Evolutionary conservation across 1,139 yeast genomes (phyloP), one percentile per base, ranked within the genome.

Genomic region (Hansenula lynferdii): DNA sequence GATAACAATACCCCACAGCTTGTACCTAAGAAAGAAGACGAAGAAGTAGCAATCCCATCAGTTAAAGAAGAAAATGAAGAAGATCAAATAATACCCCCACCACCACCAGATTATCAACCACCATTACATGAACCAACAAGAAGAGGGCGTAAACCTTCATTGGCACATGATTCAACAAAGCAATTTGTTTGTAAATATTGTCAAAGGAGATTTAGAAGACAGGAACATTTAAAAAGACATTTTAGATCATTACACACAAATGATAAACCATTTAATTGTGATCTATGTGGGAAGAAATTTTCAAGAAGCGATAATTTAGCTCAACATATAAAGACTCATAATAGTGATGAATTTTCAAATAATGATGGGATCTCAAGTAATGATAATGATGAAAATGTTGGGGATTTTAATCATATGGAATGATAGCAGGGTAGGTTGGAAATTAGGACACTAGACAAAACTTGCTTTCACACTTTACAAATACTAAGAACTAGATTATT

Each of bases 141-240:
- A 15, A 51, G 69, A 26, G 70, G 70, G 14, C 50, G 70, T 22
- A 65, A 65, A 45, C 69, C 69, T 2, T 59, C 67, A 9, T 45
- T 62, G 30, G 60, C 60, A 27, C 56, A 43, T 34, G 67, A 64
- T 40, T 58, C 62, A 9, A 42, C 62, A 2, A 63, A 63, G 44
- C 62, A 58, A 28, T 66, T 56, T 50, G 65, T 57, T 21, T 67
- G 67, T 47, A 61, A 59, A 7, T 53, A 50, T 29, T 80, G 86
- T 52, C 69, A 75, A 35, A 65, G 84, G 51, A 61, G 83, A 40
- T 85, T 85, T 64, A 77, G 80, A 54, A 73, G 94, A 48, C 87
- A 81, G 57, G 95, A 85, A 55, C 95, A 85, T 59, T 63, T 85
- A 49, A 82, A 81, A 56, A 70, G 95, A 43, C 95, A 84, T 55